Evolutionary conservation across 441 rosid genomes (phyloP).

Genomic region (Euphorbia celastroides): DNA sequence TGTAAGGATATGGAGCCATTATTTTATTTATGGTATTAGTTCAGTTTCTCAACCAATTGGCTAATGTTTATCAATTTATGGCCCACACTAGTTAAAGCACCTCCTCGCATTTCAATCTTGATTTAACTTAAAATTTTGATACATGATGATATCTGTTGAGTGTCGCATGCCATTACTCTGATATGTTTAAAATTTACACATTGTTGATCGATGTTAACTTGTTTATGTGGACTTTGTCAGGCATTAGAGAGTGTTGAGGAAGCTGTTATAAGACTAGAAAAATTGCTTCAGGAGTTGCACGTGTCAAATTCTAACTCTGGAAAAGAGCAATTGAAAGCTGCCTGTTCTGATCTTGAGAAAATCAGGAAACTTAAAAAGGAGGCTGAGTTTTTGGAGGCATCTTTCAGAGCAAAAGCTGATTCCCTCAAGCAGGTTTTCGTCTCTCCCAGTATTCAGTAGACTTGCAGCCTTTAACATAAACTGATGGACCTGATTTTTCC

Average conservation of each 20-base stretch:
- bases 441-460: constrained; percentile 6
- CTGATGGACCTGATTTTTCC: background rate
- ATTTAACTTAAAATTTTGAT: background rate
- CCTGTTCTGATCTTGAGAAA: constrained; percentile 97
- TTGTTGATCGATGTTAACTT: constrained; percentile 18
- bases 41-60: too few species aligned
- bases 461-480: constrained; percentile 9
- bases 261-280: constrained; percentile 80
- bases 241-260: constrained; percentile 92
- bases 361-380: constrained; percentile 98
- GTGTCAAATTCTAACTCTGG: constrained; percentile 75
- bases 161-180: constrained; percentile 1
- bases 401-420: constrained; percentile 95
- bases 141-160: background rate
- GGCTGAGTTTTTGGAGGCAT: constrained; percentile 97
- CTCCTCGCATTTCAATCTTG: background rate
- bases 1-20: too few species aligned
- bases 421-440: constrained; percentile 68
- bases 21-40: too few species aligned
- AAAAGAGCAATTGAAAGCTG: constrained; percentile 89
- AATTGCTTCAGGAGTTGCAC: constrained; percentile 76
- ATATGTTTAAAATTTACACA: constrained; percentile 11
- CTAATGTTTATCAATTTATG: too few species aligned
- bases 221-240: constrained; percentile 38
- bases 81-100: background rate